These are phyloP conservation scores for Ogataea methanolica DNA, from an alignment of 805 yeast species.

Conservation along the genomic window DNA sequence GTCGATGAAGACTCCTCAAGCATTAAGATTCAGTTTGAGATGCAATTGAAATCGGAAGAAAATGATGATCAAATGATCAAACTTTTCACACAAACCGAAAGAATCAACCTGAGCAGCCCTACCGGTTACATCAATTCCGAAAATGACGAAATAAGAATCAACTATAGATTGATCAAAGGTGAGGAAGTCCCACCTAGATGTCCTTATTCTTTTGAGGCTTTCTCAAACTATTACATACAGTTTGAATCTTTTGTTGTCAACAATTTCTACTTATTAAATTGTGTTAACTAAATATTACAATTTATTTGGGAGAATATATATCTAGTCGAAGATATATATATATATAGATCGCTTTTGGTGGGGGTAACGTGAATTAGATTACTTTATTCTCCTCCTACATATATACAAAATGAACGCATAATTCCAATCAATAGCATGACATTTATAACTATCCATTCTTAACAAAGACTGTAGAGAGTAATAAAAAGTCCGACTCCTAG, in stretches of 20 bases:
- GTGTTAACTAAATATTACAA: not conserved
- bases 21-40: constrained; percentile 19
- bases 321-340: no score
- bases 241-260: constrained; percentile 19
- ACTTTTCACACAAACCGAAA: constrained; percentile 2
- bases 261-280: constrained; percentile 18
- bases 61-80: constrained; percentile 1
- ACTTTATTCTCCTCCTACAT: no score
- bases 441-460: no score
- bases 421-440: no score
- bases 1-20: constrained; percentile 24
- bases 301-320: no score
- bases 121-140: constrained; percentile 4
- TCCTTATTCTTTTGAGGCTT: constrained; percentile 24
- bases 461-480: no score
- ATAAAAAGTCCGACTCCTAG: no score
- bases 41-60: constrained; percentile 7
- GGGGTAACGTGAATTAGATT: no score
- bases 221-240: constrained; percentile 19
- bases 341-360: no score
- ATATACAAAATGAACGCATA: no score
- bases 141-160: constrained; percentile 5
- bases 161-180: constrained; percentile 19
- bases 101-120: constrained; percentile 2
- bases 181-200: constrained; percentile 21